These are phyloP conservation scores for Acacia acuminata DNA, from an alignment of 306 rosid genomes.

Conservation along the genomic window DNA sequence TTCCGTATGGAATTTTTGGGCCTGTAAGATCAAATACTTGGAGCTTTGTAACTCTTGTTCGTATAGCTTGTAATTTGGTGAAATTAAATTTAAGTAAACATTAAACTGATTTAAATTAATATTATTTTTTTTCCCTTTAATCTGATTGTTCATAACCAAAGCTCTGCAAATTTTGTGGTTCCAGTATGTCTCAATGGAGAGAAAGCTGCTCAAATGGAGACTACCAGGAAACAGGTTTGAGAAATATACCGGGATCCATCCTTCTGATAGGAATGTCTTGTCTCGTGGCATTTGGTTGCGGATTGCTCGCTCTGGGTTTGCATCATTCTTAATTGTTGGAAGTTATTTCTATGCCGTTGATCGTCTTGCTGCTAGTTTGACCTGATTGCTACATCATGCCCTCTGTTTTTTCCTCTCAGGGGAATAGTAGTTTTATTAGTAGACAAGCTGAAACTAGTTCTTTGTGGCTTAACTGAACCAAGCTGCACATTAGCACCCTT, in stretches of 20 bases:
- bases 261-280: conserved; percentile 70
- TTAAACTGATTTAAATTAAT: not conserved
- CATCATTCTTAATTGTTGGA: conserved; percentile 70
- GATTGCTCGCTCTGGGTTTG: conserved; percentile 76
- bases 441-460: not conserved
- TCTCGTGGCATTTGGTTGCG: conserved; percentile 68
- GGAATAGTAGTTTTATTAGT: not conserved
- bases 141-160: not conserved
- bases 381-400: conserved; percentile 26
- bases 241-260: conserved; percentile 76
- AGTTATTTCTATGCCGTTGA: conserved; percentile 69
- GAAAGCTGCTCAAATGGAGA: conserved; percentile 74
- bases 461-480: not conserved
- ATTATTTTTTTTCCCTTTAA: not conserved
- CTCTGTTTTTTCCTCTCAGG: not conserved
- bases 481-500: not conserved
- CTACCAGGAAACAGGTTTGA: conserved; percentile 70
- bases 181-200: conserved; percentile 76
- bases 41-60: not conserved
- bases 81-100: not conserved
- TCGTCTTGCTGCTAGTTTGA: conserved; percentile 49
- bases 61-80: not conserved
- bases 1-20: not conserved
- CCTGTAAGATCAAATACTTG: not conserved
- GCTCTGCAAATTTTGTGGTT: conserved; percentile 23